Evolutionary conservation across 139 green algal genomes (phyloP).

Genomic region (Desmodesmus armatus): DNA sequence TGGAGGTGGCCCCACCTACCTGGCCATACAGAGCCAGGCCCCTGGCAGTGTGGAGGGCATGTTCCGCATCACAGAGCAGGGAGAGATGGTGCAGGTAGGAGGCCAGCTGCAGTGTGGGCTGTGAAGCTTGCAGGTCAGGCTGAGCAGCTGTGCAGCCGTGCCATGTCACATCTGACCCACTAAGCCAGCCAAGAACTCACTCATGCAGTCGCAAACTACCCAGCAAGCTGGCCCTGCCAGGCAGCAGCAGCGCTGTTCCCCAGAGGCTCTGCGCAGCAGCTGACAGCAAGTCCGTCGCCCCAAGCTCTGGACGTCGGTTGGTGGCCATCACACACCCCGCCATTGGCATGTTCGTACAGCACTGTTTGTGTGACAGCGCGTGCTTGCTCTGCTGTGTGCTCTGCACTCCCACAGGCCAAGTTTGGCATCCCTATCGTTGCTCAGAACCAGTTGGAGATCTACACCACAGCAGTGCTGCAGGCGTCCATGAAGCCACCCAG

Average conservation of each 20-base stretch:
- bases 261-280: too few relatives aligned
- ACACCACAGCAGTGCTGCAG: slow-evolving; percentile 89
- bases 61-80: slow-evolving; percentile 95
- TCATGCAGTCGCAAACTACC: too few relatives aligned
- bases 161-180: too few relatives aligned
- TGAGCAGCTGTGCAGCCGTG: too few relatives aligned
- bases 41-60: slow-evolving; percentile 86
- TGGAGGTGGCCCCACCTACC: slow-evolving; percentile 93
- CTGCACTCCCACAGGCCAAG: slow-evolving; percentile 88
- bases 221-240: too few relatives aligned
- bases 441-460: slow-evolving; percentile 88
- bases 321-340: too few relatives aligned
- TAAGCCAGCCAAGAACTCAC: too few relatives aligned
- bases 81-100: slow-evolving; percentile 69
- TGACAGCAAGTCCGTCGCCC: too few relatives aligned
- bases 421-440: slow-evolving; percentile 93
- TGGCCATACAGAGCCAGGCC: slow-evolving; percentile 96
- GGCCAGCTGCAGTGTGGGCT: neutral
- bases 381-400: neutral
- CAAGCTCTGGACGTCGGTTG: too few relatives aligned
- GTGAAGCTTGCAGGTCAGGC: neutral
- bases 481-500: slow-evolving; percentile 79
- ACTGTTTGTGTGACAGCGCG: too few relatives aligned
- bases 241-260: too few relatives aligned
- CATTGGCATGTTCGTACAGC: too few relatives aligned